A percentile compares a stretch with the other conserved stretches of the same genome.
These are phyloP conservation scores for Aureobasidium musti DNA, from an alignment of 2,329 filamentous ascomycete genomes.

Conservation along the genomic window DNA sequence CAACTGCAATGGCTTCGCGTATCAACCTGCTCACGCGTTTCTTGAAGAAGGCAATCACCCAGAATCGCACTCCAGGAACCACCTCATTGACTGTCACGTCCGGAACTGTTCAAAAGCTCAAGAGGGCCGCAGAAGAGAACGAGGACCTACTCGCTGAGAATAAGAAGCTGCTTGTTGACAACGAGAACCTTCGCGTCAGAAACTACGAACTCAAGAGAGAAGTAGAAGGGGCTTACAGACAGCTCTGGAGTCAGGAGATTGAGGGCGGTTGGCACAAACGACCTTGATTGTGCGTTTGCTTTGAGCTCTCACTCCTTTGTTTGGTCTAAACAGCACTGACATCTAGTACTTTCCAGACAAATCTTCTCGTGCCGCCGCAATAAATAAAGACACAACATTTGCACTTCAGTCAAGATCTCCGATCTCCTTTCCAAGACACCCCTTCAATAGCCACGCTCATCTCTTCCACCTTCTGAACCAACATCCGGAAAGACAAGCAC, in stretches of 20 bases:
- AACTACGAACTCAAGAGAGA: conserved; percentile 11
- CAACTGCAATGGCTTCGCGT: neutral
- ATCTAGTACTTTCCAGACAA: neutral
- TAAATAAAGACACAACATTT: neutral
- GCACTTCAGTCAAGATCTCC: neutral
- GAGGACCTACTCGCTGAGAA: neutral
- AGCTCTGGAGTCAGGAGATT: conserved; percentile 5
- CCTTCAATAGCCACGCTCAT: neutral
- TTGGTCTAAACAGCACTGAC: neutral
- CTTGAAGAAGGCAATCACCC: neutral
- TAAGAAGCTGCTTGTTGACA: neutral
- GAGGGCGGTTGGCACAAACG: neutral
- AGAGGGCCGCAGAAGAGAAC: neutral
- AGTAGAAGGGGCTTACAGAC: conserved; percentile 5
- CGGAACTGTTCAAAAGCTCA: neutral
- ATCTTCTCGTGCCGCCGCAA: neutral
- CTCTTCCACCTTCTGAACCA: neutral
- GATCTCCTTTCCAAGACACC: neutral
- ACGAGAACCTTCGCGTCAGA: neutral
- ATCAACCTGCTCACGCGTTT: neutral
- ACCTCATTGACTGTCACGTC: neutral
- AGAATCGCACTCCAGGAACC: no score
- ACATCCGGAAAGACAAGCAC: neutral
- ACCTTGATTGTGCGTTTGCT: neutral
- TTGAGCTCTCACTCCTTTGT: neutral